Base-by-base conservation (phyloP, 768 basidiomycete species). In the Tricholoma sp. region DNA sequence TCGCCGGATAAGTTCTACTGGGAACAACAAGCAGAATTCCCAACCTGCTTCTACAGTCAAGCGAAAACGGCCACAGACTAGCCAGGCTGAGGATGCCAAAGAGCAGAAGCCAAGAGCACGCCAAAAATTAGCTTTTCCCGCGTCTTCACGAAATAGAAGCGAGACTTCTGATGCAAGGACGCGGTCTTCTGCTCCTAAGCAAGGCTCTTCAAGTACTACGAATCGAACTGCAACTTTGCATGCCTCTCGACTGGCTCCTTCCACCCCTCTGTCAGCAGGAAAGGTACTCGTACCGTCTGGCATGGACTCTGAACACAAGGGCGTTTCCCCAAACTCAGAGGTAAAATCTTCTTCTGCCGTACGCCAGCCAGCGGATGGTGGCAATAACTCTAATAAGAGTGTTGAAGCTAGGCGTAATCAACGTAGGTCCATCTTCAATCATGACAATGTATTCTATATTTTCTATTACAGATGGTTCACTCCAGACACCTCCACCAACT, bases 21-120 rank as follows among this genome's bases (percentile, higher is more conserved):
- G 49, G 15, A 57, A 49, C 24, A 36, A 49, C 34, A 60, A 56
- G 52, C 47, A 50, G 32, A 50, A 36, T 33, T n/a, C 52, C 4
- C 39, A 32, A 18, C 17, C 48, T 18, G 41, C 29, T 12, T 50
- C 48, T 37, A 28, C 53, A 39, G 29, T 39, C 12, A 61, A 62
- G 49, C 63, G 65, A 33, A 61, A 61, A 61, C 60, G 61, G 51
- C n/a, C 31, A 13, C 41, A 45, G 15, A 50, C 37, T 31, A 53
- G 53, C 50, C 31, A 50, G 42, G 56, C 61, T 45, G 56, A 49
- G 54, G 55, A 44, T 24, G 15, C 48, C 1, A 55, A 24, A 34
- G n/a, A 32, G 29, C 55, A 52, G 49, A 59, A 57, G 45, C 56
- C 57, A 1, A 59, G 52, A 50, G 56, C 49, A 18, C 60, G 60